phyloP scores from a whole-genome alignment of 345 rosid genomes.

The Syzygium oleosum region DNA sequence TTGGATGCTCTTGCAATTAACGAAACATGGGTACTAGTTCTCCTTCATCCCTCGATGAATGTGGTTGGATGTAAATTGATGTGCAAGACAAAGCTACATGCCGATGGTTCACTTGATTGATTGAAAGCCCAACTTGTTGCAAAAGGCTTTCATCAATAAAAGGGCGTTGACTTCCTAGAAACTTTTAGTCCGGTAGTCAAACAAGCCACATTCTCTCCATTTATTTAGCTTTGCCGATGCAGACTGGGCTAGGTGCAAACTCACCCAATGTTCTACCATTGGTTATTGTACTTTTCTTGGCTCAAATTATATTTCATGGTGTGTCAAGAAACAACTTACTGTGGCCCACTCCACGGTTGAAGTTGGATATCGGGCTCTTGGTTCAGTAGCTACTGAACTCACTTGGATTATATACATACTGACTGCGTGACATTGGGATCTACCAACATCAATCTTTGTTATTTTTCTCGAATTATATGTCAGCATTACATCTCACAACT shows the following conservation, averaged over 20 bases:
- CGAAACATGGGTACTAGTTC: background rate
- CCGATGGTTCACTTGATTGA: too few species aligned
- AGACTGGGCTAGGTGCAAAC: background rate
- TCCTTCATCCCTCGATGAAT: fast-evolving
- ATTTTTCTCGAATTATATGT: background rate
- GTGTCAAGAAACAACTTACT: background rate
- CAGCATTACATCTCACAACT: background rate
- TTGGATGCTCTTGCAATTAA: background rate
- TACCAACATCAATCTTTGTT: background rate
- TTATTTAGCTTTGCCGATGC: background rate
- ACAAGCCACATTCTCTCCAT: background rate
- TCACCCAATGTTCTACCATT: background rate
- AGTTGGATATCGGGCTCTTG: background rate
- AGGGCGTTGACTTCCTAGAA: background rate
- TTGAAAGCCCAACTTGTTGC: background rate
- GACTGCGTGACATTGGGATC: background rate
- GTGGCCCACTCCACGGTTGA: fast-evolving
- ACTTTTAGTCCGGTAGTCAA: too few species aligned
- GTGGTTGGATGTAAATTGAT: background rate
- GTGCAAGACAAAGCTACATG: background rate
- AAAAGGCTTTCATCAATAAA: background rate
- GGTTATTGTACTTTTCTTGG: background rate
- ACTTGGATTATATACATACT: background rate
- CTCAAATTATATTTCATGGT: background rate
- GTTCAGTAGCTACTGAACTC: fast-evolving